phyloP scores from a whole-genome alignment of 2,329 filamentous ascomycete genomes.

The Cryphonectria radicalis region DNA sequence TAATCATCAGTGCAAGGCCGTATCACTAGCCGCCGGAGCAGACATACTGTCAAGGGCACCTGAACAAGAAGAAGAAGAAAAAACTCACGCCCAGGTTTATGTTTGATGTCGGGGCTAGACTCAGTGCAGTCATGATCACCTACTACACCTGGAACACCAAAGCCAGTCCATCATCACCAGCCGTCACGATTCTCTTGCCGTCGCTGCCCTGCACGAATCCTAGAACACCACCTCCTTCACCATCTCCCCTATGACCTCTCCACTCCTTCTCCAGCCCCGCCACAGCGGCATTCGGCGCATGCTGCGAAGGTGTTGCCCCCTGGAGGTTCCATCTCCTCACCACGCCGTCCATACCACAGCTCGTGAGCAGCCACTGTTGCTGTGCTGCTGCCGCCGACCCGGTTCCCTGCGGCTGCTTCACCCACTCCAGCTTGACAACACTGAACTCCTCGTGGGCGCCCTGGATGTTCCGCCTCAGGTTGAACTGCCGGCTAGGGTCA shows the following conservation, averaged over 20 bases:
- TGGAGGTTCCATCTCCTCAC: slow-evolving; percentile 84
- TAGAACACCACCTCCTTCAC: slow-evolving; percentile 85
- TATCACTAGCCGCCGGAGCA: not conserved
- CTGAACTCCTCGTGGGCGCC: slow-evolving; percentile 86
- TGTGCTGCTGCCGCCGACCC: slow-evolving; percentile 33
- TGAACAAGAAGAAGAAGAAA: not conserved
- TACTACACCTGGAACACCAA: slow-evolving; percentile 67
- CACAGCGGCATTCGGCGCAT: slow-evolving; percentile 48
- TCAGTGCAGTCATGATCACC: not conserved
- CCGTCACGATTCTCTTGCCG: slow-evolving; percentile 79
- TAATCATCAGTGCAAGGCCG: not conserved
- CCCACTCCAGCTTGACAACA: slow-evolving; percentile 92
- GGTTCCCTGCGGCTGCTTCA: slow-evolving; percentile 49
- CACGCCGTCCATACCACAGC: slow-evolving; percentile 89
- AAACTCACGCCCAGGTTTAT: not conserved
- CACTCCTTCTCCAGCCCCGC: slow-evolving; percentile 82
- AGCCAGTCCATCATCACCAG: slow-evolving; percentile 80
- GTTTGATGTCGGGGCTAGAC: not conserved
- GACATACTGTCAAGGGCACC: not conserved
- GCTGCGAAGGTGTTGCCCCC: slow-evolving; percentile 43
- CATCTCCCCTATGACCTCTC: slow-evolving; percentile 84
- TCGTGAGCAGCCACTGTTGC: slow-evolving; percentile 75
- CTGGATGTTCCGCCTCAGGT: slow-evolving; percentile 79
- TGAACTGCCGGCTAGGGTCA: slow-evolving; percentile 84
- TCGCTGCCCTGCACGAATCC: slow-evolving; percentile 84